Percentiles rank a stretch among this genome's conserved stretches.
These are phyloP conservation scores for Ustilago shanxiensis DNA, from an alignment of 1,284 basidiomycete species.

Conservation along the genomic window DNA sequence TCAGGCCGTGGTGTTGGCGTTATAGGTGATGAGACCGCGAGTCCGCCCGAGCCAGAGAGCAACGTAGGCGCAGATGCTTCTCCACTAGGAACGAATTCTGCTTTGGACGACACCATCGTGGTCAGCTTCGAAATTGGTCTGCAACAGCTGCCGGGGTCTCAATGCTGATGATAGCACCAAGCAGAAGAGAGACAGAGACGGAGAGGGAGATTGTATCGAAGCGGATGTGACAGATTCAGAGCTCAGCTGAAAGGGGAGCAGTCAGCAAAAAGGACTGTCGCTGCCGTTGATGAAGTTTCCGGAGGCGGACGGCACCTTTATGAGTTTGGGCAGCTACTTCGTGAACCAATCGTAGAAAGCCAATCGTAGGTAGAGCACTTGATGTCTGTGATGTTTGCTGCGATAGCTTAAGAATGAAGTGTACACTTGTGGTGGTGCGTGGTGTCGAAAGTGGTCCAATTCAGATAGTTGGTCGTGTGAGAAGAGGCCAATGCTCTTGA, in stretches of 20 bases:
- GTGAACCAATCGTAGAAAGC: neutral
- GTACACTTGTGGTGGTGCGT: neutral
- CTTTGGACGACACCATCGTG: slow-evolving; percentile 31
- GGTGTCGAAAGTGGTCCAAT: neutral
- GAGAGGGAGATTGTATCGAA: neutral
- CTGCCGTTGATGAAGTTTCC: neutral
- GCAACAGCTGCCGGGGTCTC: slow-evolving; percentile 1
- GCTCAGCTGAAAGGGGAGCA: no score
- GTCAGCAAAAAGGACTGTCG: neutral
- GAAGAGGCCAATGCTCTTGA: neutral
- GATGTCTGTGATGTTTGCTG: neutral
- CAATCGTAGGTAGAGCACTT: neutral
- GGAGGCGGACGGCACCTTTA: neutral
- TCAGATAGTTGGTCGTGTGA: slow-evolving; percentile 7
- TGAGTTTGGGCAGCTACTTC: neutral
- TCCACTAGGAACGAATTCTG: slow-evolving; percentile 20
- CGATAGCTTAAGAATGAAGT: neutral
- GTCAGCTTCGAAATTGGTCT: neutral
- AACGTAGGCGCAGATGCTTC: slow-evolving; percentile 14
- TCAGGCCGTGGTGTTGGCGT: slow-evolving; percentile 9
- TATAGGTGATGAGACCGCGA: neutral
- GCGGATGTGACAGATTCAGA: no score
- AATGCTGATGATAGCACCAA: neutral
- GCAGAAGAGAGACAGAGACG: neutral
- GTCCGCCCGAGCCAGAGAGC: slow-evolving; percentile 1